These are phyloP conservation scores for Rhodotorula toruloides DNA, from an alignment of 768 basidiomycete genomes.

Conservation along the genomic window DNA sequence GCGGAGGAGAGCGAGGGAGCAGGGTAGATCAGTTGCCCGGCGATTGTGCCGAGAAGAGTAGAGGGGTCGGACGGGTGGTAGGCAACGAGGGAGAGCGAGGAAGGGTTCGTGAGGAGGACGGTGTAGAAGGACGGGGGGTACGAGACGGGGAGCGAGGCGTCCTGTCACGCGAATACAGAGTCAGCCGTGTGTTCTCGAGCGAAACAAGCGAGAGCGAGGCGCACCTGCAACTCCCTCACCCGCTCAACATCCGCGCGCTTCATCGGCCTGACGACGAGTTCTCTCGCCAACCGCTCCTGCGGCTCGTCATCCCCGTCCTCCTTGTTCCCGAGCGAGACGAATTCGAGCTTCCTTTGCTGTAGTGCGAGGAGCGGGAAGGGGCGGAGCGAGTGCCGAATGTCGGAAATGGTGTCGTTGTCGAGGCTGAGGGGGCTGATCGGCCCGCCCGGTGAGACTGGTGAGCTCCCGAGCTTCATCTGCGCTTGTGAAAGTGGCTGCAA, in stretches of 20 bases:
- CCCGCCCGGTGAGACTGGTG: rapidly evolving
- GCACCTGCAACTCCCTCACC: conserved; percentile 15
- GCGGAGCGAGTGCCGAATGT: no score
- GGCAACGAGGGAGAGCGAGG: conserved; percentile 23
- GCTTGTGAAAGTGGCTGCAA: conserved; percentile 5
- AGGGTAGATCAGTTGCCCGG: conserved; percentile 2
- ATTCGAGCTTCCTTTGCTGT: background rate
- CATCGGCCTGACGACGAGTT: background rate
- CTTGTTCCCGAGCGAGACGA: background rate
- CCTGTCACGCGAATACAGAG: background rate
- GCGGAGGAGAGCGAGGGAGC: background rate
- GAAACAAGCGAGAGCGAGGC: background rate
- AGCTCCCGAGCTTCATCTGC: rapidly evolving
- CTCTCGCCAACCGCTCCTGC: background rate
- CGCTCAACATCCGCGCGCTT: conserved; percentile 4
- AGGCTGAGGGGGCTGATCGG: background rate
- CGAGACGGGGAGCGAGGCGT: conserved; percentile 10
- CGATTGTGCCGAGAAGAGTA: conserved; percentile 1
- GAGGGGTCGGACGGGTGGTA: background rate
- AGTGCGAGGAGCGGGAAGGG: no score
- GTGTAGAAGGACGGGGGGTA: conserved; percentile 21
- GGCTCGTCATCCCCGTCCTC: no score
- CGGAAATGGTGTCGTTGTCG: no score
- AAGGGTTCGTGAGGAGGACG: conserved; percentile 10
- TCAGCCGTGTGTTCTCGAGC: background rate